Conservation (phyloP, 345 rosid species). For the Citrus medica region DNA sequence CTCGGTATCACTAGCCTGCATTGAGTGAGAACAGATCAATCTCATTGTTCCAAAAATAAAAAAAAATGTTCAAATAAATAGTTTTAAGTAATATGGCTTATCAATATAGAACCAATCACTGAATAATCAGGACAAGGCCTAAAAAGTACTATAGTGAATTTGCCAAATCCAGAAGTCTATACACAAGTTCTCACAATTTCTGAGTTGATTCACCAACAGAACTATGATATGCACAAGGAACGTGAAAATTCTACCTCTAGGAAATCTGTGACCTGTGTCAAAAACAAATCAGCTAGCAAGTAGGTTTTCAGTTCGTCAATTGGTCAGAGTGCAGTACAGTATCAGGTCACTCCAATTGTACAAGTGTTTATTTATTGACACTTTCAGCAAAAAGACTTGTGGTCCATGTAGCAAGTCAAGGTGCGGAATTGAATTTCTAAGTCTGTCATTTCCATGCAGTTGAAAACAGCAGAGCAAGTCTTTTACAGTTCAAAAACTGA, state of each 20-base stretch:
- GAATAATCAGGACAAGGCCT: not conserved
- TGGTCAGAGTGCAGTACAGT: not conserved
- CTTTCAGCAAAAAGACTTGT: not conserved
- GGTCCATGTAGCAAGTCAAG: not conserved
- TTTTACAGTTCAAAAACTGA: not conserved
- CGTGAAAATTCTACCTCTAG: not conserved
- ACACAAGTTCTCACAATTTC: not conserved
- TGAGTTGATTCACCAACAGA: no score
- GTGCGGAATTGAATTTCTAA: not conserved
- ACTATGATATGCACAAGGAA: not conserved
- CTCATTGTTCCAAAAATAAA: not conserved
- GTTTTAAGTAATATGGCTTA: not conserved
- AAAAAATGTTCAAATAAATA: not conserved
- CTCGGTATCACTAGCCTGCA: conserved; percentile 78
- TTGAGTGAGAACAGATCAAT: conserved; percentile 10
- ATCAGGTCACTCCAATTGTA: not conserved
- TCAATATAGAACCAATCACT: not conserved
- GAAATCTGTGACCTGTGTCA: not conserved
- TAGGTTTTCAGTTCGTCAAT: not conserved
- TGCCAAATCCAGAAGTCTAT: not conserved
- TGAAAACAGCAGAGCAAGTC: not conserved
- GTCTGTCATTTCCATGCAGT: not conserved
- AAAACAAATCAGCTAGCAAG: not conserved
- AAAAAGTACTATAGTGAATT: not conserved
- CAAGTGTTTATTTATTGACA: not conserved